phyloP scores from a whole-genome alignment of 257 asterid species.

The Phtheirospermum japonicum region DNA sequence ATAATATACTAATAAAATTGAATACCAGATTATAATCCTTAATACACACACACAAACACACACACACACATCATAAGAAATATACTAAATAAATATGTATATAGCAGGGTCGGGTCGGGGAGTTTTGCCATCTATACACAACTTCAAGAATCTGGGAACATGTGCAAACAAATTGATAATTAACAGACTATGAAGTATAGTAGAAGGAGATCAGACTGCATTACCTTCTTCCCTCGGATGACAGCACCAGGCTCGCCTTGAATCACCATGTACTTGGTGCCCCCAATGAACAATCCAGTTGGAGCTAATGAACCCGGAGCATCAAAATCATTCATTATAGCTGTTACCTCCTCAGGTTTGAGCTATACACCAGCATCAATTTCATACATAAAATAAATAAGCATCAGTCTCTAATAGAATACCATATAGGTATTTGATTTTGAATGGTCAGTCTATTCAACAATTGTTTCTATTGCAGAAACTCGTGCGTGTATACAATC shows the following conservation, averaged over 20 bases:
- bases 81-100: neutral
- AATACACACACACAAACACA: no score
- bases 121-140: neutral
- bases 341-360: conserved; percentile 53
- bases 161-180: neutral
- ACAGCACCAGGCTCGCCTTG: conserved; percentile 70
- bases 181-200: conserved; percentile 1
- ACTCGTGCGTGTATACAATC: neutral
- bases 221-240: conserved; percentile 81
- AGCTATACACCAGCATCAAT: conserved; percentile 37
- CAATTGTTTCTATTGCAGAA: neutral
- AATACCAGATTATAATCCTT: neutral
- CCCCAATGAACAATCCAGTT: conserved; percentile 66
- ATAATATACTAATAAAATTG: neutral
- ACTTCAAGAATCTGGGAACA: neutral
- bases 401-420: conserved; percentile 6
- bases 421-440: neutral
- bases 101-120: neutral
- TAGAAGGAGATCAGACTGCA: conserved; percentile 14
- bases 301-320: conserved; percentile 72
- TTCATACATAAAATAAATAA: neutral
- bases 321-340: conserved; percentile 53
- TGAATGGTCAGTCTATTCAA: neutral
- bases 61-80: no score
- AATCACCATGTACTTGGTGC: conserved; percentile 71